A percentile compares a stretch with the other conserved stretches of the same genome.
Evolutionary conservation across 768 basidiomycete genomes (phyloP).

Genomic region (Suillus alpinus): DNA sequence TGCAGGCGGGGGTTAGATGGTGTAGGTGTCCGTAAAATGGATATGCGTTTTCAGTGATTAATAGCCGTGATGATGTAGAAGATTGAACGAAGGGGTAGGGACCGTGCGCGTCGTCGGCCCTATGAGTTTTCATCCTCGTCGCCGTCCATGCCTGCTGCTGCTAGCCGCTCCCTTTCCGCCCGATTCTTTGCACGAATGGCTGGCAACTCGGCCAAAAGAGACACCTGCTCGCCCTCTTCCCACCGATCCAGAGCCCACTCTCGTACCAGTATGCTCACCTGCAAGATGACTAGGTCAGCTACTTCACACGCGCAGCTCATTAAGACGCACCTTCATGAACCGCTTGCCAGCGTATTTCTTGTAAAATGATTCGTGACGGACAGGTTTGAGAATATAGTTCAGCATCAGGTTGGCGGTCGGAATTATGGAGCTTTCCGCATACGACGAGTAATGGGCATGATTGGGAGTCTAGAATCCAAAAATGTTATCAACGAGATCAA

Average conservation of each 20-base stretch:
- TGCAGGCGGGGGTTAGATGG: slow-evolving; percentile 5
- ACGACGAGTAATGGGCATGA: slow-evolving; percentile 84
- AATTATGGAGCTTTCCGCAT: slow-evolving; percentile 74
- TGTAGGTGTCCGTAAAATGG: slow-evolving; percentile 12
- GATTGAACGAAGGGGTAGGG: background rate
- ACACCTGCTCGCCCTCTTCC: slow-evolving; percentile 59
- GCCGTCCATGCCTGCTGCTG: slow-evolving; percentile 16
- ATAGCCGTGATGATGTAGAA: background rate
- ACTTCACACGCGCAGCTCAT: background rate
- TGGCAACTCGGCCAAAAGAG: slow-evolving; percentile 57
- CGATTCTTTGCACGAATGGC: slow-evolving; percentile 57
- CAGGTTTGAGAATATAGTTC: slow-evolving; percentile 75
- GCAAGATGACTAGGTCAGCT: slow-evolving; percentile 6
- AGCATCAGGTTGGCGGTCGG: slow-evolving; percentile 85
- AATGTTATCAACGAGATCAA: slow-evolving; percentile 3
- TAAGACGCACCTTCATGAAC: slow-evolving; percentile 67
- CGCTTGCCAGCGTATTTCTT: slow-evolving; percentile 88
- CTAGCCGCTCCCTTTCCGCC: slow-evolving; percentile 25
- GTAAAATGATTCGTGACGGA: slow-evolving; percentile 74
- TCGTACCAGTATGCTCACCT: slow-evolving; percentile 83
- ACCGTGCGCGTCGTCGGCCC: slow-evolving; percentile 1
- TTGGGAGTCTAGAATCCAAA: slow-evolving; percentile 63
- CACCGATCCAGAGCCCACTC: slow-evolving; percentile 83
- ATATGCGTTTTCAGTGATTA: slow-evolving; percentile 4
- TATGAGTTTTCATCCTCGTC: slow-evolving; percentile 5